phyloP scores from a whole-genome alignment of 2,329 filamentous ascomycete genomes.

The Rhynchosporium graminicola region DNA sequence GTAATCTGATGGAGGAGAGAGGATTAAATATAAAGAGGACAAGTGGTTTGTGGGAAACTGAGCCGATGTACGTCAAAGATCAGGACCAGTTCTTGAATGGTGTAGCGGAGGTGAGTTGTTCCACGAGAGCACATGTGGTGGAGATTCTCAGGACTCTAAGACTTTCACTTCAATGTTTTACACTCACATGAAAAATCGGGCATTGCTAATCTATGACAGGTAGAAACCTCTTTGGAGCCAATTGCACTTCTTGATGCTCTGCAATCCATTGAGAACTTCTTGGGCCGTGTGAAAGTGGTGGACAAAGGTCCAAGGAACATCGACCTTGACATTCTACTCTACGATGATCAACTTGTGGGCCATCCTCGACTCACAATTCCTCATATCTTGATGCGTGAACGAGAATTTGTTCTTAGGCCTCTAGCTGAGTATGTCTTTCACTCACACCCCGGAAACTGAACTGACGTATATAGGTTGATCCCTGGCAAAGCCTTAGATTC shows the following conservation, averaged over 20 bases:
- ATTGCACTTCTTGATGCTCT: constrained; percentile 76
- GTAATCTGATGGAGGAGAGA: constrained; percentile 70
- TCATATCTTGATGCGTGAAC: constrained; percentile 80
- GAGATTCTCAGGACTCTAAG: background rate
- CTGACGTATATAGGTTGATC: constrained; percentile 50
- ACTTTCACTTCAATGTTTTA: background rate
- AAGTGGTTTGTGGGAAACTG: constrained; percentile 90
- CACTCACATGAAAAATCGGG: background rate
- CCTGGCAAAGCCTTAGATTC: constrained; percentile 55
- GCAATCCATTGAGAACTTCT: constrained; percentile 76
- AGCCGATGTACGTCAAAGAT: constrained; percentile 93
- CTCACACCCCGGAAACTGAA: background rate
- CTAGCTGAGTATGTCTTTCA: constrained; percentile 66
- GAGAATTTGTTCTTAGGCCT: constrained; percentile 90
- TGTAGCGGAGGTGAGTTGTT: constrained; percentile 74
- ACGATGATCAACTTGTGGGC: constrained; percentile 65
- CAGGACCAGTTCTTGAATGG: constrained; percentile 91
- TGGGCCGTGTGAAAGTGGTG: constrained; percentile 80
- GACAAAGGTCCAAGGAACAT: constrained; percentile 96
- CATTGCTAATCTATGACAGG: constrained; percentile 50
- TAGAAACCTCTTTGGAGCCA: constrained; percentile 77
- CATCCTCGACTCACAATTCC: constrained; percentile 79
- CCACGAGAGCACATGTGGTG: background rate
- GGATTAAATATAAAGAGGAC: constrained; percentile 76
- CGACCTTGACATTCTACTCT: constrained; percentile 89